A percentile compares a stretch with the other conserved stretches of the same genome.
Evolutionary conservation across 345 rosid genomes (phyloP).

Genomic region (Dipteronia dyeriana): DNA sequence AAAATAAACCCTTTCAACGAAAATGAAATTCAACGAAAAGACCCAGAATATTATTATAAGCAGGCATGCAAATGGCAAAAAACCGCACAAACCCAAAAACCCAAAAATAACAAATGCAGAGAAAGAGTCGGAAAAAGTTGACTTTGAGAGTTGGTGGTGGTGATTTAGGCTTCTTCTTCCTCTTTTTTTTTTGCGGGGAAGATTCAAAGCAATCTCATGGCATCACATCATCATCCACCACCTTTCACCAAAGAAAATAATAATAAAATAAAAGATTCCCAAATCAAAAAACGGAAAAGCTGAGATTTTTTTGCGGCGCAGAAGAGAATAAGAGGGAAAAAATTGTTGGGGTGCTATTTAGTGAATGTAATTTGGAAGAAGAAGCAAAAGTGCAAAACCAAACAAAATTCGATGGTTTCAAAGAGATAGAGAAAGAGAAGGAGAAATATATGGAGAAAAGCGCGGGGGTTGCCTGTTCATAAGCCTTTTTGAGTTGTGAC

Average conservation of each 20-base stretch:
- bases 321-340: constrained; percentile 11
- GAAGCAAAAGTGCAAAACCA: constrained; percentile 14
- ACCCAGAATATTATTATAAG: background rate
- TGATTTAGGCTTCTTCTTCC: background rate
- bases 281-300: background rate
- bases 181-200: background rate
- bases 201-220: background rate
- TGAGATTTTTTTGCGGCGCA: background rate
- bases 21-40: constrained; percentile 3
- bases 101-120: constrained; percentile 9
- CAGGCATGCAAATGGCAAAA: constrained; percentile 28
- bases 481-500: background rate
- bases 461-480: constrained; percentile 15
- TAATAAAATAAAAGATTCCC: background rate
- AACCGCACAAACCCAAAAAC: constrained; percentile 17
- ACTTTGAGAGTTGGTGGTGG: constrained; percentile 34
- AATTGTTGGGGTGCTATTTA: background rate
- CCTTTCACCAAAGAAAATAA: background rate
- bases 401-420: constrained; percentile 22
- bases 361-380: constrained; percentile 4
- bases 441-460: constrained; percentile 16
- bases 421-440: background rate
- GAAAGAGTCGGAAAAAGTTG: constrained; percentile 34
- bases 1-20: background rate
- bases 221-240: constrained; percentile 9